Percentiles rank a stretch among this genome's conserved stretches.
Conservation (phyloP, 306 rosid genomes). For the Rosa rugosa region DNA sequence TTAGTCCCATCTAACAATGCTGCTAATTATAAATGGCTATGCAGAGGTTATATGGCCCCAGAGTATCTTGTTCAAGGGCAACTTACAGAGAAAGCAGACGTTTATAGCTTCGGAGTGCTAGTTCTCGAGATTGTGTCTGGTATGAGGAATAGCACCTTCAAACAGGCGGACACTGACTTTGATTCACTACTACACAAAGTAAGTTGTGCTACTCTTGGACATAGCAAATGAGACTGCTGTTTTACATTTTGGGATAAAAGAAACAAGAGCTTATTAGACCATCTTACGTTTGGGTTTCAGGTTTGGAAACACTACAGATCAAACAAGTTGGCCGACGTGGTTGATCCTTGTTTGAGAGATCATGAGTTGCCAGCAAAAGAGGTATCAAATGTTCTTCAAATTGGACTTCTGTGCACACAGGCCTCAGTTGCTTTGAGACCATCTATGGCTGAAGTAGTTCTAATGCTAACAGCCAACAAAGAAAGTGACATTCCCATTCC, state of each 20-base stretch:
- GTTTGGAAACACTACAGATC: conserved; percentile 63
- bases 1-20: not conserved
- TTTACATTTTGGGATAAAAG: not conserved
- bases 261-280: not conserved
- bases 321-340: conserved; percentile 44
- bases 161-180: conserved; percentile 36
- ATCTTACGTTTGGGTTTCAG: conserved; percentile 36
- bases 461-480: conserved; percentile 45
- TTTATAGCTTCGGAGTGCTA: conserved; percentile 75
- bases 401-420: conserved; percentile 80
- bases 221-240: not conserved
- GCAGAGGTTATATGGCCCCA: conserved; percentile 92
- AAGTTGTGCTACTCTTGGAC: conserved; percentile 19
- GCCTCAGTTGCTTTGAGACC: conserved; percentile 73
- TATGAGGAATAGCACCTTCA: conserved; percentile 61
- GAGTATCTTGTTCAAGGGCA: conserved; percentile 88
- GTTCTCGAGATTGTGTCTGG: conserved; percentile 80
- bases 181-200: conserved; percentile 72
- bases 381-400: conserved; percentile 50
- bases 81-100: conserved; percentile 84
- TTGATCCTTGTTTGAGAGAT: conserved; percentile 55
- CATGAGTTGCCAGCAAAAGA: conserved; percentile 48
- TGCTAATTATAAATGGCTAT: not conserved
- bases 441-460: conserved; percentile 57
- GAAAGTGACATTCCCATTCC: conserved; percentile 48